Conservation (phyloP, 2,329 filamentous ascomycete species). For the Cladosporium sphaerospermum region DNA sequence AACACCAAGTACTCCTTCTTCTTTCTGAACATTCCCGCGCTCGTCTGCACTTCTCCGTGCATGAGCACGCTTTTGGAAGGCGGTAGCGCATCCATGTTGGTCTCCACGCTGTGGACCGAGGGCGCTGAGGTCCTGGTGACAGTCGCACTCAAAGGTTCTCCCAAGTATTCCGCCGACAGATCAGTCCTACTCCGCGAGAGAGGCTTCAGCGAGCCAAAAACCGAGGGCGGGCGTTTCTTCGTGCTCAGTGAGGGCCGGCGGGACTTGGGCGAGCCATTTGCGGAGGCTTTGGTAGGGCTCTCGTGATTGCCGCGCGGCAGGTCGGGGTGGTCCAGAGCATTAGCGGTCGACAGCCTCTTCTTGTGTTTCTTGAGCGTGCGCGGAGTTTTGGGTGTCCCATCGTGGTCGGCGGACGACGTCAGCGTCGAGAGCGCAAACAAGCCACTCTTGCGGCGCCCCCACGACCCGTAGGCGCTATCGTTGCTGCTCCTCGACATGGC, state of each 20-base stretch:
- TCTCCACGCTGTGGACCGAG: slow-evolving; percentile 40
- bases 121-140: slow-evolving; percentile 42
- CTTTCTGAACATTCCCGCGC: slow-evolving; percentile 63
- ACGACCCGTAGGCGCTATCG: slow-evolving; percentile 20
- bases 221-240: slow-evolving; percentile 40
- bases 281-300: slow-evolving; percentile 14
- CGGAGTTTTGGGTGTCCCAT: slow-evolving; percentile 12
- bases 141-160: slow-evolving; percentile 43
- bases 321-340: slow-evolving; percentile 21
- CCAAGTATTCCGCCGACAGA: slow-evolving; percentile 30
- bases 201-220: slow-evolving; percentile 52
- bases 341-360: slow-evolving; percentile 16
- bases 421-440: slow-evolving; percentile 29
- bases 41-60: slow-evolving; percentile 65
- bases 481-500: slow-evolving; percentile 24
- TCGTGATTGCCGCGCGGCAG: slow-evolving; percentile 17
- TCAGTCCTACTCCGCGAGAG: slow-evolving; percentile 48
- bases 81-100: slow-evolving; percentile 17
- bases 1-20: slow-evolving; percentile 67
- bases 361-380: slow-evolving; percentile 25
- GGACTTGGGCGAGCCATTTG: slow-evolving; percentile 20
- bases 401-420: slow-evolving; percentile 19
- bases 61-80: slow-evolving; percentile 48
- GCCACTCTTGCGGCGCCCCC: slow-evolving; percentile 25
- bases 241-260: slow-evolving; percentile 26